Evolutionary conservation across 257 asterid species (phyloP), one percentile per base, ranked within the genome.

Genomic region (Solanum lycopersicoides): DNA sequence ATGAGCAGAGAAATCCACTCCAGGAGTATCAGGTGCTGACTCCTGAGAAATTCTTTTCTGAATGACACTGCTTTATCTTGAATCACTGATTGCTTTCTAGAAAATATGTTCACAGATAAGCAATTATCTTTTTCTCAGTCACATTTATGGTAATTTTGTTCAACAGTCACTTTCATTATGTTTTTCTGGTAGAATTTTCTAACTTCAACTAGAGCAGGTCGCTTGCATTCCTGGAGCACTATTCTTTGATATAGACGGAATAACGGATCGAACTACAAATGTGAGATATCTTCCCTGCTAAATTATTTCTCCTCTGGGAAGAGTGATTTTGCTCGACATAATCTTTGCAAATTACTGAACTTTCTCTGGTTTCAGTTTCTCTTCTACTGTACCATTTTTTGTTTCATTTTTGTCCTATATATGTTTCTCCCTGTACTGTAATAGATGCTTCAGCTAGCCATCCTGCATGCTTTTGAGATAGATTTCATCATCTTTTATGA

Each of bases 191-290:
- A 79, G 84, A 79, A 45, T 77, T 44, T 79, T 80, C 85, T 80
- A 47, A 77, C 45, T 68, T 87, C 35, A 14, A 74, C 63, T 71
- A 89, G 86, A 79, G 90, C 94, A 96, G 99, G 98, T 92, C 75
- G 96, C 98, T 16, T 98, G 95, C 89, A 96, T 96, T 89, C 98
- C 99, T 65, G 98, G 98, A 88, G 98, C 99, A 23, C 94, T 96
- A 88, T 96, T 96, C 94, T 96, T 95, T 86, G 98, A 96, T 71
- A 93, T 96, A 23, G 98, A 96, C 86, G 98, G 97, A 83, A 84
- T 96, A 91, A 89, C 98, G 12, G 99, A 96, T 90, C 95, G 92
- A 90, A 87, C 95, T 32, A 92, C 95, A 32, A 93, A 92, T 87
- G 98, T 95, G 91, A 94, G 98, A 89, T 87, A 63, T 76, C 88